A percentile compares a stretch with the other conserved stretches of the same genome.
Conservation (phyloP, 345 rosid genomes). For the Lumnitzera littorea region DNA sequence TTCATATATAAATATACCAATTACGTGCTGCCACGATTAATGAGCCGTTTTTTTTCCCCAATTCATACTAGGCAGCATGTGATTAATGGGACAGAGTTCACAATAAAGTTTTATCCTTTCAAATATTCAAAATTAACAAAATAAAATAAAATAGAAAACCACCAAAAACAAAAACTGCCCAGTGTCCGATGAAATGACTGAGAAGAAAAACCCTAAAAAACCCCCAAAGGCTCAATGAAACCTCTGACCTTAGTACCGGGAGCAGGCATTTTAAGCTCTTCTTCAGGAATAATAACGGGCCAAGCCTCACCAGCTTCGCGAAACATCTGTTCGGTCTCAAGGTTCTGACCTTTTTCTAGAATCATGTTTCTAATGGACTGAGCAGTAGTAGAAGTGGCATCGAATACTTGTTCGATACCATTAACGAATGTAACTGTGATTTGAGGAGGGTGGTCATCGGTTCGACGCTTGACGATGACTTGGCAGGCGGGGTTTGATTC, state of each 20-base stretch:
- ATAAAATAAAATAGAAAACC: no score
- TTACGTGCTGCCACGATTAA: no score
- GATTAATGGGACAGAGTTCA: no score
- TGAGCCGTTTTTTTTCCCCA: no score
- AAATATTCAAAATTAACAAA: no score
- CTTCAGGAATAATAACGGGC: conserved; percentile 80
- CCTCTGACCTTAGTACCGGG: conserved; percentile 71
- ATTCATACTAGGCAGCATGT: no score
- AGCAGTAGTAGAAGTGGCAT: conserved; percentile 69
- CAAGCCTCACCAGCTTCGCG: conserved; percentile 87
- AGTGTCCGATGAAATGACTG: conserved; percentile 23
- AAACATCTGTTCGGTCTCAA: conserved; percentile 91
- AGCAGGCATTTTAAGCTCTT: conserved; percentile 52
- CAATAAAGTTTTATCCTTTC: no score
- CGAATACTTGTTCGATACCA: conserved; percentile 73
- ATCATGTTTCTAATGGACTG: conserved; percentile 72
- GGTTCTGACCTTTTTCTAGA: conserved; percentile 66
- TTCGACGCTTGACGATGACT: conserved; percentile 75
- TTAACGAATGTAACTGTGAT: conserved; percentile 78
- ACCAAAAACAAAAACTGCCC: no score
- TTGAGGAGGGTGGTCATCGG: conserved; percentile 77
- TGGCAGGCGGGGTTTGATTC: conserved; percentile 86
- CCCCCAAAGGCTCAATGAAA: neutral
- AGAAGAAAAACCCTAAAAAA: neutral
- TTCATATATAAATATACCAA: no score